Conservation (phyloP, 805 yeast species). For the Lachancea cidri region DNA sequence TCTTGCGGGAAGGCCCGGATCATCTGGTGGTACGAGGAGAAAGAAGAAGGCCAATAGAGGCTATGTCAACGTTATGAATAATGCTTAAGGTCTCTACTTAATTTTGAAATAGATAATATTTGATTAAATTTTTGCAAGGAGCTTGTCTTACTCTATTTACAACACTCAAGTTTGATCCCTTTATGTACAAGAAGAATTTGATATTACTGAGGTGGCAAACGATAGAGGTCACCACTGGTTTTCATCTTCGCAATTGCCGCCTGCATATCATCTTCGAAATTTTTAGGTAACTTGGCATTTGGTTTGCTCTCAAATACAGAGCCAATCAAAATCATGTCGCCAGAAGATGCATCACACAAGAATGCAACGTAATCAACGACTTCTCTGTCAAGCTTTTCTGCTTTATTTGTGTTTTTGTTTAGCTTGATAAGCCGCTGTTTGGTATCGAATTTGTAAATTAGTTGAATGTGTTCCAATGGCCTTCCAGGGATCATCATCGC, state of each 20-base stretch:
- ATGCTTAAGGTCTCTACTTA: constrained; percentile 10
- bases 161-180: neutral
- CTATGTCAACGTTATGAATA: constrained; percentile 62
- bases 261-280: constrained; percentile 22
- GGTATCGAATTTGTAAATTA: constrained; percentile 59
- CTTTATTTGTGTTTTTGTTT: constrained; percentile 40
- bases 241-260: constrained; percentile 28
- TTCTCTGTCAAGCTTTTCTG: constrained; percentile 45
- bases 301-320: constrained; percentile 58
- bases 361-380: constrained; percentile 58
- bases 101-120: no score
- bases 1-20: constrained; percentile 28
- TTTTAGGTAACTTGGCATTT: constrained; percentile 33
- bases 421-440: constrained; percentile 51
- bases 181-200: neutral
- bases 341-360: constrained; percentile 54
- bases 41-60: constrained; percentile 48
- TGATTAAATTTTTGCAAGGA: no score
- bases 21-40: constrained; percentile 31
- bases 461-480: constrained; percentile 51
- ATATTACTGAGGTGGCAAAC: constrained; percentile 14
- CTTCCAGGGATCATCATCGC: constrained; percentile 56
- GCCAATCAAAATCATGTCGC: constrained; percentile 57
- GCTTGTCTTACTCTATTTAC: neutral
- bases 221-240: constrained; percentile 29